Base-by-base conservation (phyloP, 1,284 basidiomycete genomes). In the Rugiboletus extremiorientalis region DNA sequence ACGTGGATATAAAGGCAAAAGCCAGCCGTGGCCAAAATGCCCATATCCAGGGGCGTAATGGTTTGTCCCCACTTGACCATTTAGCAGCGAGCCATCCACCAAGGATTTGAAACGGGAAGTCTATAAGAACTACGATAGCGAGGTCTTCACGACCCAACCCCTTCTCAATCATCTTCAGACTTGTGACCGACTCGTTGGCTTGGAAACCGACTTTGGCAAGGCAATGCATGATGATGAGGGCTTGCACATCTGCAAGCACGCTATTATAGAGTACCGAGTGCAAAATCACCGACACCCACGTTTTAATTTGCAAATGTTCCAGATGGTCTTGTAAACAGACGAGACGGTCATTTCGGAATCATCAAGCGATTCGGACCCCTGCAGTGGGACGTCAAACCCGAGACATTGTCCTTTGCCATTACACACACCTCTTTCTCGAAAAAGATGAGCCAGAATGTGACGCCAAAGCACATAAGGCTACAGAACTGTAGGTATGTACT, bases 31-130 rank as follows among this genome's bases (percentile, higher is more conserved):
- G 92, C 88, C 93, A 93, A 75, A 96, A 98, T 2, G 96, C 94
- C 63, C 81, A 82, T 43, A 98, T 77, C 97, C 97, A 99, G 6
- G 93, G 91, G 18, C 85, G 84, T 30, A 94, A 78, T 16, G 90
- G 90, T 49, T 79, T 81, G 52, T 86, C 82, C 5, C 91, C 92
- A 54, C 84, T 79, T 5, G 92, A 90, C 94, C 95, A 98, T 64
- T 88, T 87, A 5, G 94, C 97, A 1, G 96, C 94, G n/a, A 97
- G 79, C 87, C 94, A 99, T 15, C 96, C 96, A 37, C 94, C 95
- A 56, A 94, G 72, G 57, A 99, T 94, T 77, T 99, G 96, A 76
- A 97, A 97, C 3, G 97, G 97, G 65, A 99, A 99, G 74, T 99
- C 97, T 65, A 99, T 92, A 50, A 99, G 84, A 33, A 97, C 96